These are phyloP conservation scores for Populus davidiana DNA, from an alignment of 345 rosid genomes.

Conservation along the genomic window DNA sequence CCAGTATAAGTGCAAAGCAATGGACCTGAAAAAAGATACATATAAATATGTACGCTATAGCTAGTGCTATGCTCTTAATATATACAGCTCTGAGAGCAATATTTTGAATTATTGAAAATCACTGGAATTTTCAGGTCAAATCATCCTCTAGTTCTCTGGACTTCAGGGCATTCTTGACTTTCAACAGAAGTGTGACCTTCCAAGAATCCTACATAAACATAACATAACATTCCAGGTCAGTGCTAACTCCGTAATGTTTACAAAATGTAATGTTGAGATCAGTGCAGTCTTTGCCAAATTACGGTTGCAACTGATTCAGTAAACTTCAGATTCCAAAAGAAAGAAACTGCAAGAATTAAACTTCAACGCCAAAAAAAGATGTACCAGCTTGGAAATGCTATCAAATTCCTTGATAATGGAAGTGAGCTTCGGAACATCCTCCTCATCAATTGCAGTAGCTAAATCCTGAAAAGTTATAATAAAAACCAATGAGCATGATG, in stretches of 20 bases:
- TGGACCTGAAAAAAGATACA: background rate
- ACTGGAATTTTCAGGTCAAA: conserved; percentile 12
- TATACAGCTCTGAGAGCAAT: background rate
- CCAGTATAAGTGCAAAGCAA: background rate
- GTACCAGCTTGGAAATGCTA: conserved; percentile 26
- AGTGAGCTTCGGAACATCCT: conserved; percentile 25
- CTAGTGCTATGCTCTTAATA: background rate
- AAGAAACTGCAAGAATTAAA: background rate
- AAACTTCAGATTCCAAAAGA: background rate
- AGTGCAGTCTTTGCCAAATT: background rate
- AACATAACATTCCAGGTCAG: background rate
- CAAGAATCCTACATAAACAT: conserved; percentile 19
- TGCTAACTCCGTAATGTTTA: background rate
- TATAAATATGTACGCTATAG: background rate
- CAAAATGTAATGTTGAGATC: background rate
- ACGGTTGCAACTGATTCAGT: too few relatives aligned
- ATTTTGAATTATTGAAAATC: background rate
- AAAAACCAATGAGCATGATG: background rate
- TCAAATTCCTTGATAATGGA: conserved; percentile 23
- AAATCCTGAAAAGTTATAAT: conserved; percentile 20
- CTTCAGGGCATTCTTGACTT: conserved; percentile 20
- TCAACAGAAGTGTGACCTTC: conserved; percentile 18
- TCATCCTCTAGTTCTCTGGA: conserved; percentile 27
- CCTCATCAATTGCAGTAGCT: conserved; percentile 25
- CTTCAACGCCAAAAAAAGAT: background rate